Evolutionary conservation across 1,284 basidiomycete species (phyloP).

Genomic region (Microbotryum saponariae): DNA sequence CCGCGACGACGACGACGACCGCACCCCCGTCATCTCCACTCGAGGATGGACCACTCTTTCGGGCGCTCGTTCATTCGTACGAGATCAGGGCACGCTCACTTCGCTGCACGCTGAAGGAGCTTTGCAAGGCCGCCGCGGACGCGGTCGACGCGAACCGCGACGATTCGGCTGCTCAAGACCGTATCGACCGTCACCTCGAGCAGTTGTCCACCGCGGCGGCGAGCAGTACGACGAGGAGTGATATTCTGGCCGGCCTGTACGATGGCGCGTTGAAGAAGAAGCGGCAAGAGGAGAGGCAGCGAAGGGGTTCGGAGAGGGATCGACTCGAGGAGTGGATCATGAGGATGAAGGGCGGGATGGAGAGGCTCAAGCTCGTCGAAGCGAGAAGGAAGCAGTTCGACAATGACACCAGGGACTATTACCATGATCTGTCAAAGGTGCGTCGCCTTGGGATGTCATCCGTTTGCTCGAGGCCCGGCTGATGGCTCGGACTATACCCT

Average conservation of each 20-base stretch:
- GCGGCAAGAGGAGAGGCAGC: slow-evolving; percentile 7
- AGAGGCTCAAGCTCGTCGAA: slow-evolving; percentile 30
- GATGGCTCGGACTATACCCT: background rate
- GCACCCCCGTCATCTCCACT: background rate
- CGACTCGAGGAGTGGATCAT: slow-evolving; percentile 20
- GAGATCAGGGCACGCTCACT: slow-evolving; percentile 25
- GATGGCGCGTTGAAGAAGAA: slow-evolving; percentile 6
- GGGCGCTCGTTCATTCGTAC: slow-evolving; percentile 22
- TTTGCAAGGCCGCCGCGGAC: slow-evolving; percentile 20
- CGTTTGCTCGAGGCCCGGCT: no score
- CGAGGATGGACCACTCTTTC: slow-evolving; percentile 33
- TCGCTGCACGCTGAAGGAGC: slow-evolving; percentile 24
- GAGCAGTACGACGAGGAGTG: slow-evolving; percentile 6
- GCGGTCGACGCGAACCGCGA: slow-evolving; percentile 10
- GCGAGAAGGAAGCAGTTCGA: slow-evolving; percentile 28
- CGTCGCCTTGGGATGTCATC: background rate
- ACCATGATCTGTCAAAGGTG: slow-evolving; percentile 32
- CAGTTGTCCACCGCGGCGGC: slow-evolving; percentile 10
- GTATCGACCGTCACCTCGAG: slow-evolving; percentile 26
- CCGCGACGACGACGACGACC: background rate
- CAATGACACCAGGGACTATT: slow-evolving; percentile 30
- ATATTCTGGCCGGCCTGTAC: slow-evolving; percentile 22
- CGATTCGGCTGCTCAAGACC: slow-evolving; percentile 13
- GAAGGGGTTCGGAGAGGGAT: slow-evolving; percentile 10
- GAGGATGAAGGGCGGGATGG: slow-evolving; percentile 18